Percentiles rank a stretch among this genome's conserved stretches.
These are phyloP conservation scores for Elongisporangium prolatum DNA, from an alignment of 352 stramenopile genomes.

Conservation along the genomic window DNA sequence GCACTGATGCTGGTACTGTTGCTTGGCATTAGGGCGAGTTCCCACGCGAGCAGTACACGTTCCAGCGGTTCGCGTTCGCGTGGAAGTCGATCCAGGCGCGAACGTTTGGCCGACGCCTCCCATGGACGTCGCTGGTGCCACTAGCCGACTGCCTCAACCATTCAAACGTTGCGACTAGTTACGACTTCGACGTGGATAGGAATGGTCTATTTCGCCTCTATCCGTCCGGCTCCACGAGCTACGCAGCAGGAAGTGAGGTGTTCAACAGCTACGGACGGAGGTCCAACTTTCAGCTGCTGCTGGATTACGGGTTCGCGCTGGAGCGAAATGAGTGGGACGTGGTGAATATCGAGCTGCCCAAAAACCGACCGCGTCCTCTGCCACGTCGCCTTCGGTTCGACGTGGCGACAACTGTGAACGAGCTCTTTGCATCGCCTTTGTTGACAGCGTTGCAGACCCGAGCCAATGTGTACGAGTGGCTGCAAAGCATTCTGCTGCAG, in stretches of 20 bases:
- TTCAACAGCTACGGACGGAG: conserved; percentile 92
- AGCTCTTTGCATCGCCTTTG: conserved; percentile 36
- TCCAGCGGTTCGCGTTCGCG: conserved; percentile 69
- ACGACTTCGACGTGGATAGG: conserved; percentile 63
- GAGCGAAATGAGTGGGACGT: conserved; percentile 87
- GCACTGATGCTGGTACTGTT: not conserved
- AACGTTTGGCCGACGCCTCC: conserved; percentile 88
- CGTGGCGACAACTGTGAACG: conserved; percentile 34
- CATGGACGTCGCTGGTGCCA: conserved; percentile 88
- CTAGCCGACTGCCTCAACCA: conserved; percentile 93
- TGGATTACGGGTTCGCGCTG: conserved; percentile 93
- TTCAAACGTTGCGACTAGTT: conserved; percentile 86
- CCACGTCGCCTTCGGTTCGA: conserved; percentile 44
- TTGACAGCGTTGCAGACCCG: conserved; percentile 15
- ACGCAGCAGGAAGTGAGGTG: conserved; percentile 59
- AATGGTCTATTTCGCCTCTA: conserved; percentile 65
- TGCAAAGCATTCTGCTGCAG: conserved; percentile 14
- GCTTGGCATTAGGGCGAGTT: conserved; percentile 29
- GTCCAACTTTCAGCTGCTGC: conserved; percentile 83
- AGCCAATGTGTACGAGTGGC: conserved; percentile 19
- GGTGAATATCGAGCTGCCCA: conserved; percentile 56
- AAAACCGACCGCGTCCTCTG: conserved; percentile 19
- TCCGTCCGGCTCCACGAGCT: conserved; percentile 55
- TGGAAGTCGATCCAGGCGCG: conserved; percentile 89
- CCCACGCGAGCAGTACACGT: conserved; percentile 44